Conservation (phyloP, 148 eudicot species). For the Rheum nobile region DNA sequence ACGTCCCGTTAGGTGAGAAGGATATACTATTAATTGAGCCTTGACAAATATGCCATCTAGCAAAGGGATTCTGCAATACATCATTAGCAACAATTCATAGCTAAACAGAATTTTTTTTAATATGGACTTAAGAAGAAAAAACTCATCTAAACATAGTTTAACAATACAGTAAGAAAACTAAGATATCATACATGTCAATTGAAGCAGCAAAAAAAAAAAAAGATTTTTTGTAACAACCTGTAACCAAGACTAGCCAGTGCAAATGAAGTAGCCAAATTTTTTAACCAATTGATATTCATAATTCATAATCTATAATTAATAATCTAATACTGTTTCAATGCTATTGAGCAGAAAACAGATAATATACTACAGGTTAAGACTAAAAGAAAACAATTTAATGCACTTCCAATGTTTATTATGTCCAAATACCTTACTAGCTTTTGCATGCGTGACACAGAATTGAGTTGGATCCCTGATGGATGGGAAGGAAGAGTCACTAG, state of each 20-base stretch:
- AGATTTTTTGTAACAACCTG: too few relatives aligned
- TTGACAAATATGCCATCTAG: conserved; percentile 36
- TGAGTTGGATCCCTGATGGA: conserved; percentile 26
- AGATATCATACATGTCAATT: neutral
- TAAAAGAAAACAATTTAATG: neutral
- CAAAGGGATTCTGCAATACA: conserved; percentile 27
- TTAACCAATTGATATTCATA: neutral
- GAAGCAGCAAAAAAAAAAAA: too few relatives aligned
- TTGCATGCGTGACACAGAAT: conserved; percentile 29
- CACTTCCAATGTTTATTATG: neutral
- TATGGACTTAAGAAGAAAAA: neutral
- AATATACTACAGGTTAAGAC: neutral
- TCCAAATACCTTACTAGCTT: conserved; percentile 26
- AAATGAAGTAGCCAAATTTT: neutral
- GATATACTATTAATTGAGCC: conserved; percentile 26
- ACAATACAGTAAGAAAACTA: neutral
- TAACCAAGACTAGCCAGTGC: neutral
- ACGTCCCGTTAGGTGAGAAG: conserved; percentile 25
- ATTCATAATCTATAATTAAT: neutral
- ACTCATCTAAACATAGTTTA: neutral
- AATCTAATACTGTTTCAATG: neutral
- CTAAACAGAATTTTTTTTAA: neutral
- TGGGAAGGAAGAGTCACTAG: conserved; percentile 31
- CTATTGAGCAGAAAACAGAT: neutral
- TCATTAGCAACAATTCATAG: neutral